Conservation (phyloP, 2,329 filamentous ascomycete genomes). For the Diatrype stigma region DNA sequence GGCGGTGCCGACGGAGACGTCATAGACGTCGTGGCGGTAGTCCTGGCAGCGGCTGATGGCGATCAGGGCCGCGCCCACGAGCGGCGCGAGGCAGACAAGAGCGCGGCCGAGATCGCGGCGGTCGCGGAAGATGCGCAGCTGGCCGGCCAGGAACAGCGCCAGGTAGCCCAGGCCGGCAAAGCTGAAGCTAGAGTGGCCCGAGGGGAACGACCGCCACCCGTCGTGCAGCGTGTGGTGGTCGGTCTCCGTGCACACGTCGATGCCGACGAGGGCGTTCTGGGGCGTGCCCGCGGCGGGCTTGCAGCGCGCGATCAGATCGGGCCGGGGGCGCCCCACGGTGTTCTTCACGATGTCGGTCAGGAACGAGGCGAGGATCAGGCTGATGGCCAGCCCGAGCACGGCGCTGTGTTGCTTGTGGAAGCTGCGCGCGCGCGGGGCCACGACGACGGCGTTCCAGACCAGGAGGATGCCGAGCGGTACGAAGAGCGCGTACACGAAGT, state of each 20-base stretch:
- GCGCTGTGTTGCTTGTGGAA: conserved; percentile 82
- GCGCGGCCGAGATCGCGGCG: conserved; percentile 51
- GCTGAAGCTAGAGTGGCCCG: conserved; percentile 73
- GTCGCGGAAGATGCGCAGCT: conserved; percentile 53
- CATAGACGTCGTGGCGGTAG: conserved; percentile 68
- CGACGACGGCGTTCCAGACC: conserved; percentile 57
- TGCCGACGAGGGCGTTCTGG: conserved; percentile 51
- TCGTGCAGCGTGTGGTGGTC: conserved; percentile 69
- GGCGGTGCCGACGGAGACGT: conserved; percentile 58
- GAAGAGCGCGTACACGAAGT: conserved; percentile 73
- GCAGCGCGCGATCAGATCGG: conserved; percentile 68
- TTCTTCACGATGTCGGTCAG: conserved; percentile 92
- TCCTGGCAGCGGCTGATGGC: conserved; percentile 66
- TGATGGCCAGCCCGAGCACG: conserved; percentile 74
- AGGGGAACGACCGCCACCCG: conserved; percentile 80
- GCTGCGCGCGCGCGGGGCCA: conserved; percentile 53
- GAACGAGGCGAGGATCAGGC: conserved; percentile 72
- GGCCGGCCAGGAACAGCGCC: conserved; percentile 64
- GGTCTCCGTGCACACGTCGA: conserved; percentile 69
- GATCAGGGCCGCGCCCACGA: conserved; percentile 62
- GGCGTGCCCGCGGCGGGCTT: conserved; percentile 56
- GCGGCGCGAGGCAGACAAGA: conserved; percentile 52
- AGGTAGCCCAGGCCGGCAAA: conserved; percentile 77
- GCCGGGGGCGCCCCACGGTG: conserved; percentile 69
- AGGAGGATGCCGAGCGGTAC: conserved; percentile 66